phyloP scores from a whole-genome alignment of 2,329 filamentous ascomycete species.

The Pseudodiploospora longispora region DNA sequence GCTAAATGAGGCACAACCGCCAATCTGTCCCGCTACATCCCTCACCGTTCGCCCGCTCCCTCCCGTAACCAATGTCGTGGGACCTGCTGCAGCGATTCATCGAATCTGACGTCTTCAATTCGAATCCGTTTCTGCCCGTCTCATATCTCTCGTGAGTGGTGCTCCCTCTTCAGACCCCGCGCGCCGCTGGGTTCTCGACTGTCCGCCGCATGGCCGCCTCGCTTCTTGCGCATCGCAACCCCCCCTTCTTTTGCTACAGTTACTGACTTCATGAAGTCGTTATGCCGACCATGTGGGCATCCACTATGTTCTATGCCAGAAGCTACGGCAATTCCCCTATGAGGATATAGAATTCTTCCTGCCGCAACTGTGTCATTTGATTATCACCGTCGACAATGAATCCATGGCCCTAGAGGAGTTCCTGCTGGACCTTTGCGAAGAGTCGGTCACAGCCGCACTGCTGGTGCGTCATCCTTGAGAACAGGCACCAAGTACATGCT shows the following conservation, averaged over 20 bases:
- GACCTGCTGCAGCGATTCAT: conserved; percentile 84
- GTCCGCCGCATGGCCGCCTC: not conserved
- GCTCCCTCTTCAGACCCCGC: not conserved
- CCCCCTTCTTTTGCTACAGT: not conserved
- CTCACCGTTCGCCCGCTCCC: conserved; percentile 10
- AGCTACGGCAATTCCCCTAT: conserved; percentile 82
- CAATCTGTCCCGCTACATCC: conserved; percentile 6
- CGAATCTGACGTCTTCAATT: conserved; percentile 90
- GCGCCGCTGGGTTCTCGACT: not conserved
- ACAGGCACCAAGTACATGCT: not conserved
- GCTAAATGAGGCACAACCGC: conserved; percentile 15
- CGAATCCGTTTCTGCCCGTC: conserved; percentile 80
- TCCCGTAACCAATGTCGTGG: conserved; percentile 58
- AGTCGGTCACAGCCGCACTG: conserved; percentile 76
- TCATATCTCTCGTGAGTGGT: conserved; percentile 74
- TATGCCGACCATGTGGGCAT: conserved; percentile 87
- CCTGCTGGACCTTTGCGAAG: conserved; percentile 75
- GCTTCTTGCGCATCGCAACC: not conserved
- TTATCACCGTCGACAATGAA: conserved; percentile 84
- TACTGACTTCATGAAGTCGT: conserved; percentile 43
- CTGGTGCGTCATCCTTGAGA: conserved; percentile 49
- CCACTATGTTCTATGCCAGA: conserved; percentile 81
- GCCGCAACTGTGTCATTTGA: conserved; percentile 77
- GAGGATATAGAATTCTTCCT: conserved; percentile 92
- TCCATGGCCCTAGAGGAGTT: conserved; percentile 89